These are phyloP conservation scores for Aspergillus avenaceus DNA, from an alignment of 495 filamentous ascomycete genomes.

Conservation along the genomic window DNA sequence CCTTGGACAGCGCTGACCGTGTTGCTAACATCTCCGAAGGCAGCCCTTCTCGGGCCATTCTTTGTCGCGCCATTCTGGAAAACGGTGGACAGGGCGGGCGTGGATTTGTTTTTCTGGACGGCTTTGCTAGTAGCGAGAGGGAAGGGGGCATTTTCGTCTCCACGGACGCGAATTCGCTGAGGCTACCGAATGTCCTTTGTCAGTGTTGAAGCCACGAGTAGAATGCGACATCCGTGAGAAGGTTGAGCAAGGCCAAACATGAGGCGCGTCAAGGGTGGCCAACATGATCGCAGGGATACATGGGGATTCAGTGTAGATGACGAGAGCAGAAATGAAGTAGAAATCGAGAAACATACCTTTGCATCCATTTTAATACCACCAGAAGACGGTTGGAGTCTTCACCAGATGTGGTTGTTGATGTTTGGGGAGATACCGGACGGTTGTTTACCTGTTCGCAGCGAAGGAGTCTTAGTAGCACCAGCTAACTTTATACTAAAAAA, in stretches of 20 bases:
- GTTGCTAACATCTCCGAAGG: conserved; percentile 79
- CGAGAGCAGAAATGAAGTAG: conserved; percentile 1
- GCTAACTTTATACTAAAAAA: conserved; percentile 22
- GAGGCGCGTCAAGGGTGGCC: conserved; percentile 8
- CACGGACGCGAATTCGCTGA: conserved; percentile 62
- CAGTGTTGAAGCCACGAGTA: conserved; percentile 1
- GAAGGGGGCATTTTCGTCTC: conserved; percentile 71
- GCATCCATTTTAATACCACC: conserved; percentile 33
- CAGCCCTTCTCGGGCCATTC: conserved; percentile 66
- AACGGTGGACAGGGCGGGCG: conserved; percentile 58
- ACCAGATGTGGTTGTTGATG: conserved; percentile 8
- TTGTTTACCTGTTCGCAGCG: conserved; percentile 31
- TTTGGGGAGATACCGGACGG: conserved; percentile 4
- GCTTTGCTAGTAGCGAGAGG: conserved; percentile 49
- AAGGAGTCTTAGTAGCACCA: conserved; percentile 12
- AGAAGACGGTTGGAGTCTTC: conserved; percentile 2
- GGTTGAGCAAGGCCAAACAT: neutral
- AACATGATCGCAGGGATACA: neutral
- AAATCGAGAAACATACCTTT: conserved; percentile 29
- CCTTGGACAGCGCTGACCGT: conserved; percentile 48
- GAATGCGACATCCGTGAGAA: conserved; percentile 5
- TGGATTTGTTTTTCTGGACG: conserved; percentile 77
- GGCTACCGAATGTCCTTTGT: conserved; percentile 50
- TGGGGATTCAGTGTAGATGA: neutral
- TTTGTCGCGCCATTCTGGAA: conserved; percentile 57